Evolutionary conservation across 2,329 filamentous ascomycete species (phyloP).

Genomic region (Claviceps sp.): DNA sequence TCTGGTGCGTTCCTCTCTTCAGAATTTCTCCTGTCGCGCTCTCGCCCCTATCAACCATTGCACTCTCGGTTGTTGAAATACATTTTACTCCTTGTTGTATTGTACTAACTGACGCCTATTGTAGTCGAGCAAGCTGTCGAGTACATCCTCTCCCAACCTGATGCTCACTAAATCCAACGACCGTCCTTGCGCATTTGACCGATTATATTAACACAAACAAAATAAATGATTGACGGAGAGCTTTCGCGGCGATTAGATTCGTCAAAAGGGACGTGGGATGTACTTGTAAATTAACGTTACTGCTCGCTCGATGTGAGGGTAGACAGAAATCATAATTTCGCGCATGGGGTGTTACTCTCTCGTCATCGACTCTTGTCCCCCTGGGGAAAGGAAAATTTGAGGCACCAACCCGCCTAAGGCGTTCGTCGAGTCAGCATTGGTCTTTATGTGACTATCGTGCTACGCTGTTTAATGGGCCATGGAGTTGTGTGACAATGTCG

Average conservation of each 20-base stretch:
- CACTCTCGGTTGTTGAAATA: background rate
- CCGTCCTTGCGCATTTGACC: background rate
- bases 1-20: conserved; percentile 53
- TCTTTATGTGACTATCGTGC: no score
- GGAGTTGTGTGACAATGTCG: no score
- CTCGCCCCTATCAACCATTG: background rate
- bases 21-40: background rate
- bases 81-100: background rate
- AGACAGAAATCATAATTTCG: background rate
- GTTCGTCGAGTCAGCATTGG: no score
- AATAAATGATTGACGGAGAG: background rate
- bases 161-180: conserved; percentile 51
- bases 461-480: no score
- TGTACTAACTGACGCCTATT: conserved; percentile 6
- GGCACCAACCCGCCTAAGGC: no score
- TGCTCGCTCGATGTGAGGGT: background rate
- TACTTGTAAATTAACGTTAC: conserved; percentile 4
- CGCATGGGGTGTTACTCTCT: background rate
- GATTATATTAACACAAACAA: background rate
- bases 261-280: background rate
- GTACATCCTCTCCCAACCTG: conserved; percentile 86
- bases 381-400: background rate
- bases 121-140: conserved; percentile 92
- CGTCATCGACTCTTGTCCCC: background rate
- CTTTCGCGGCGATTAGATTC: background rate